Evolutionary conservation across 108 stramenopile species (phyloP).

Genomic region (Parietichytrium sp.): DNA sequence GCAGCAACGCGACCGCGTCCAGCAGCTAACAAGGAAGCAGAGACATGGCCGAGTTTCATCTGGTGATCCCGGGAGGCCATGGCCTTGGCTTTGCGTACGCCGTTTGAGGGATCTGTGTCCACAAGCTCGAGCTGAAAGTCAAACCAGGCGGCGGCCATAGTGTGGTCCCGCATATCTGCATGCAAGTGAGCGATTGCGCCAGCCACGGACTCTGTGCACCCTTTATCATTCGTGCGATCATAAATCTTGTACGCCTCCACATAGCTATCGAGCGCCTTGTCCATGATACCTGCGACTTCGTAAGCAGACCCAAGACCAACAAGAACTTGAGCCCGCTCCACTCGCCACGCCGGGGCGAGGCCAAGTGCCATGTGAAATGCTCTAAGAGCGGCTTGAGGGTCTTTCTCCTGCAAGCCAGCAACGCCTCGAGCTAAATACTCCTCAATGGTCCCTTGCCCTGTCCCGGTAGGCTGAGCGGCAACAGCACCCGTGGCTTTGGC

Average conservation of each 20-base stretch:
- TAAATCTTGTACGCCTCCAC: constrained; percentile 7
- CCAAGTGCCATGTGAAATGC: background rate
- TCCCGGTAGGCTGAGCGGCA: too few relatives aligned
- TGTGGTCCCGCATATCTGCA: constrained; percentile 25
- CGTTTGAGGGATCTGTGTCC: background rate
- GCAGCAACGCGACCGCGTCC: background rate
- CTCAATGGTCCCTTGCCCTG: too few relatives aligned
- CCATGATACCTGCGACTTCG: constrained; percentile 15
- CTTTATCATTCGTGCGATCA: background rate
- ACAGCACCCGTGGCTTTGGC: too few relatives aligned
- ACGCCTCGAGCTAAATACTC: too few relatives aligned
- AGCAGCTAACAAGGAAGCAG: background rate
- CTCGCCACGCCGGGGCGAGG: background rate
- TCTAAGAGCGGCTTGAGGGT: background rate
- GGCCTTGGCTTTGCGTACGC: background rate
- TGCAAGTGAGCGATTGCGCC: constrained; percentile 26
- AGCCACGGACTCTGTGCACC: background rate
- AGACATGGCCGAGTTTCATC: constrained; percentile 17
- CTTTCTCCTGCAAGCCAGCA: too few relatives aligned
- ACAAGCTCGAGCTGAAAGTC: background rate
- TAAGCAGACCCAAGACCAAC: constrained; percentile 16
- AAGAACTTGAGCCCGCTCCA: constrained; percentile 14
- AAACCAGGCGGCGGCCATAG: constrained; percentile 23
- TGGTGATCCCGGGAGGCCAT: constrained; percentile 26
- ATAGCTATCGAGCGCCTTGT: constrained; percentile 5